Percentiles rank a stretch among this genome's conserved stretches.
These are phyloP conservation scores for Rhodotorula mucilaginosa DNA, from an alignment of 1,284 basidiomycete species.

Conservation along the genomic window DNA sequence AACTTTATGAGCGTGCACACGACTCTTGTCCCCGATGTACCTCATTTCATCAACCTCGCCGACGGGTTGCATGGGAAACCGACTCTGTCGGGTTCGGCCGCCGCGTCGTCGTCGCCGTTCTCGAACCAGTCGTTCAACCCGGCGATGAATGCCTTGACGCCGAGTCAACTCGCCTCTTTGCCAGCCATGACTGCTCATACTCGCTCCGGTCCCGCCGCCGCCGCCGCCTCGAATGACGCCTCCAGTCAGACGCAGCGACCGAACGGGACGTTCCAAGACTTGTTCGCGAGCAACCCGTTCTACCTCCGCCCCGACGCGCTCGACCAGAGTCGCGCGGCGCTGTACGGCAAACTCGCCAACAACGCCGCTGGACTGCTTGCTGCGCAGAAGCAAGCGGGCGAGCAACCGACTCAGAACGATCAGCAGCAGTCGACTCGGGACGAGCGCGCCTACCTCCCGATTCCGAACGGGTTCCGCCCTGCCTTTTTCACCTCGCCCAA, in stretches of 20 bases:
- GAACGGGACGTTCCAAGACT: conserved; percentile 36
- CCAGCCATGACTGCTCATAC: conserved; percentile 32
- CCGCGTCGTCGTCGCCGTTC: conserved; percentile 1
- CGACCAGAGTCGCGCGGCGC: conserved; percentile 40
- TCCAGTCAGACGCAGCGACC: background rate
- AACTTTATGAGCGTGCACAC: conserved; percentile 82
- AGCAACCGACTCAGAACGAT: background rate
- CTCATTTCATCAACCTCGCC: conserved; percentile 22
- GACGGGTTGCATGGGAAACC: conserved; percentile 30
- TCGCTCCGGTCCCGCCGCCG: conserved; percentile 10
- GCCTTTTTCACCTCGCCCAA: conserved; percentile 38
- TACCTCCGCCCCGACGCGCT: conserved; percentile 37
- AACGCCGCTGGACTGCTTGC: conserved; percentile 40
- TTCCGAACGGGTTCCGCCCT: conserved; percentile 39
- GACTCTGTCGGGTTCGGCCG: background rate
- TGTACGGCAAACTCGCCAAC: conserved; percentile 43
- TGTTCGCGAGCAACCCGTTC: conserved; percentile 44
- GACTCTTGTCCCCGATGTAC: conserved; percentile 51
- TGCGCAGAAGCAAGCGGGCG: conserved; percentile 26
- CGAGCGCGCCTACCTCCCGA: conserved; percentile 11
- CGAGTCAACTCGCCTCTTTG: conserved; percentile 29
- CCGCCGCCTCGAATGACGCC: background rate
- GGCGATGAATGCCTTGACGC: conserved; percentile 37
- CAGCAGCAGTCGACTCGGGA: background rate
- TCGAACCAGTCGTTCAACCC: conserved; percentile 40